phyloP scores from a whole-genome alignment of 2,329 filamentous ascomycete species.

The Penicillium verrucosum region DNA sequence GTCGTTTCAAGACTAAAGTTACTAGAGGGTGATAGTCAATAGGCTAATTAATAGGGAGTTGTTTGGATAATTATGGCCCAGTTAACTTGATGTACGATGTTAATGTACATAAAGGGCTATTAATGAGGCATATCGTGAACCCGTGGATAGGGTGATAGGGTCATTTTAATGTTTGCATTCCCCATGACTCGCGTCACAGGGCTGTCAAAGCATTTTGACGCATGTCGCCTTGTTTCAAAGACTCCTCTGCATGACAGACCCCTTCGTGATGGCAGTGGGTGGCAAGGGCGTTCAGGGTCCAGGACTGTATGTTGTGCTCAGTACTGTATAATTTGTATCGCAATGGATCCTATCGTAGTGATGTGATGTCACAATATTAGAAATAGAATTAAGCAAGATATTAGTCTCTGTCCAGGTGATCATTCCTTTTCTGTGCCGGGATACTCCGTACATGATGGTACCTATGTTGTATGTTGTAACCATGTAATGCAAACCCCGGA shows the following conservation, averaged over 20 bases:
- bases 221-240: conserved; percentile 1
- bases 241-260: conserved; percentile 13
- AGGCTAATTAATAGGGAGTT: not conserved
- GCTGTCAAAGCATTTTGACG: conserved; percentile 2
- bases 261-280: conserved; percentile 11
- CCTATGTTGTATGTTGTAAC: too few species aligned
- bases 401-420: not conserved
- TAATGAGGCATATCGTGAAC: not conserved
- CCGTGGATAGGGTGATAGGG: not conserved
- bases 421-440: not conserved
- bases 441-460: not conserved
- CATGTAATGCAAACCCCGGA: not conserved
- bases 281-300: not conserved
- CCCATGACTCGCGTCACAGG: conserved; percentile 20
- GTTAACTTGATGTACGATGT: not conserved
- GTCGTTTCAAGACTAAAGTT: not conserved
- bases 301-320: not conserved
- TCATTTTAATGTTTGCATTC: conserved; percentile 14
- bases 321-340: not conserved
- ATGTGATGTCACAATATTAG: not conserved
- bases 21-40: not conserved
- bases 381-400: not conserved
- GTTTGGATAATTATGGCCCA: not conserved
- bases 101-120: not conserved
- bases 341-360: not conserved